Evolutionary conservation across 2,329 filamentous ascomycete genomes (phyloP), one percentile per base, ranked within the genome.

Genomic region (Ophiostoma himal-ulmi): DNA sequence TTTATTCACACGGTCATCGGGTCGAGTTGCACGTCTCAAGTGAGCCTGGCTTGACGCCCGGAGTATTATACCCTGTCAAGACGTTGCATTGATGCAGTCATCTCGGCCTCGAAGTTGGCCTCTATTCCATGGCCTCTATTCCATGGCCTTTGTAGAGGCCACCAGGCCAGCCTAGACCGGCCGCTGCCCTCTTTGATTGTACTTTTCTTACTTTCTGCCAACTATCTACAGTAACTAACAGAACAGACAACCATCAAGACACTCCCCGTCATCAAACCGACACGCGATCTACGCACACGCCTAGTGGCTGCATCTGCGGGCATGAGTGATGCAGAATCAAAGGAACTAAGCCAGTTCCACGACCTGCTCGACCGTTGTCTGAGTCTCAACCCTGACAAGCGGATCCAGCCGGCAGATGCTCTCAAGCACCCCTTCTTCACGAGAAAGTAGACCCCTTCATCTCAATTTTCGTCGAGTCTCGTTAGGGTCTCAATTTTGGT

Each of bases 331-430:
- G 82, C 83, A 11, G 92, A 95, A 78, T 82, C 86, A 54, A 91
- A 89, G 78, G 93, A 97, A 76, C 82, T 97, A 73, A 89, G 90
- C 71, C 84, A 90, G 69, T 97, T 99, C 79, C 85, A 93, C 75
- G 94, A 98, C 79, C 82, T 99, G 67, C 81, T 99, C 71, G 94
- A 97, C 77, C 90, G 91, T 70, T 98, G 94, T 78, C 83, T 99
- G 73, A 88, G 90, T 71, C 85, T 98, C 74, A 97, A 98, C 77
- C 93, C 94, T 0, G 94, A 97, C 78, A 96, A 96, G 83, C 87
- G 95, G 73, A 91, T 95, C 76, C 94, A 91, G 66, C 92, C 95
- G 0, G 83, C 86, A 17, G 94, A 98, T 76, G 95, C 95, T 67
- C 82, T 98, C 75, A 90, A 89, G 77, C 94, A 98, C 82, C 91